Conservation (phyloP, 371 early-diverging fungal genomes). For the Circinella minor region DNA sequence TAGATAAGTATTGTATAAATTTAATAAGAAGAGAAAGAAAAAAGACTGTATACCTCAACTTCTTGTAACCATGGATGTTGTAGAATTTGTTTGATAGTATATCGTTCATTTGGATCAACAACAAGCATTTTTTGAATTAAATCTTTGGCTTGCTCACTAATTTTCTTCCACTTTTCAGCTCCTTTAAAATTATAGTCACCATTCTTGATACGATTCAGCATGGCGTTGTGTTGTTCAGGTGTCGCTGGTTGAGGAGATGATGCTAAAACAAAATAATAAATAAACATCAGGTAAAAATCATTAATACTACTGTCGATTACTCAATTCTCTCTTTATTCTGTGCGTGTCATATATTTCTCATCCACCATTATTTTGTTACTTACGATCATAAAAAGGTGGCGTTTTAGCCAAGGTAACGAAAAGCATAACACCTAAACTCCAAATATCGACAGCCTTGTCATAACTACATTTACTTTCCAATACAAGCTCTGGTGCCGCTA, state of each 20-base stretch:
- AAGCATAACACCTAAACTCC: slow-evolving; percentile 90
- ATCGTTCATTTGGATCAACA: not conserved
- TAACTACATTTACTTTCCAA: slow-evolving; percentile 40
- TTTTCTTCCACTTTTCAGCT: not conserved
- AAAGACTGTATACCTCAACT: slow-evolving; percentile 17
- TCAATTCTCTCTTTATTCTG: too few relatives aligned
- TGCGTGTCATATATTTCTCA: not conserved
- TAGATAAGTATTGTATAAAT: not conserved
- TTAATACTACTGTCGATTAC: not conserved
- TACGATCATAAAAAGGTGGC: not conserved
- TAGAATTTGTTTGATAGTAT: slow-evolving; percentile 6
- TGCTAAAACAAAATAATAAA: not conserved
- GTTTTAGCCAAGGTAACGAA: not conserved
- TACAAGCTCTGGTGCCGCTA: slow-evolving; percentile 13
- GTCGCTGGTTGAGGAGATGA: not conserved
- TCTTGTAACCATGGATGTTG: slow-evolving; percentile 29
- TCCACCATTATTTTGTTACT: not conserved
- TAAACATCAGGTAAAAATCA: not conserved
- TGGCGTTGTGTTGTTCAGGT: not conserved
- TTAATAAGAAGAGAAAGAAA: not conserved
- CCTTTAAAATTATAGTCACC: not conserved
- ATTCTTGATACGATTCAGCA: not conserved
- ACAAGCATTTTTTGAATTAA: slow-evolving; percentile 1
- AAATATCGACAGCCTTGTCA: slow-evolving; percentile 87
- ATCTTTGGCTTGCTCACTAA: slow-evolving; percentile 1